Conservation (phyloP, 768 basidiomycete genomes). For the Collybia mongolica region DNA sequence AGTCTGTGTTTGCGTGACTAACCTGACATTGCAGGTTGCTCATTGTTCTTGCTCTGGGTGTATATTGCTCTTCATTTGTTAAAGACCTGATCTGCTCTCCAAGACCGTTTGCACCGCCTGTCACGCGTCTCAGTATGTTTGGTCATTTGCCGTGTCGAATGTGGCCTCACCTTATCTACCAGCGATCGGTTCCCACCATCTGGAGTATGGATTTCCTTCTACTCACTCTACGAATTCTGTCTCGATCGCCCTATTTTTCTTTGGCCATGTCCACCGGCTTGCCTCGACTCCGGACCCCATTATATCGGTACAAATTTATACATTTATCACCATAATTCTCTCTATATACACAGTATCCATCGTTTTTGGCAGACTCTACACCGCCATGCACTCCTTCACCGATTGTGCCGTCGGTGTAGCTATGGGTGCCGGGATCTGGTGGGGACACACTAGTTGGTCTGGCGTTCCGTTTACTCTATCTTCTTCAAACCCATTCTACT, state of each 20-base stretch:
- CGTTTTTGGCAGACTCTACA: conserved; percentile 80
- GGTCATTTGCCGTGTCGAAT: background rate
- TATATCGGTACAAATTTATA: conserved; percentile 48
- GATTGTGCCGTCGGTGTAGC: conserved; percentile 65
- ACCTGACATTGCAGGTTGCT: conserved; percentile 49
- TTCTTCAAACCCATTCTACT: conserved; percentile 27
- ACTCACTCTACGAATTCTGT: conserved; percentile 92
- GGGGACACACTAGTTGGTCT: conserved; percentile 43
- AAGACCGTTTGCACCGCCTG: conserved; percentile 87
- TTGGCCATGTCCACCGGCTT: conserved; percentile 54
- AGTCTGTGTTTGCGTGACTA: background rate
- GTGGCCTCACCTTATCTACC: conserved; percentile 1
- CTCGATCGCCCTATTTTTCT: conserved; percentile 85
- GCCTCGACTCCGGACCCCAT: conserved; percentile 31
- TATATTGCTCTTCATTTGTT: conserved; percentile 82
- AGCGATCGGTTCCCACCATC: conserved; percentile 79
- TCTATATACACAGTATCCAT: conserved; percentile 65
- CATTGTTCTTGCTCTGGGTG: conserved; percentile 71
- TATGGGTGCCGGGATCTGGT: conserved; percentile 75
- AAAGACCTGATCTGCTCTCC: conserved; percentile 93
- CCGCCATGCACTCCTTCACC: conserved; percentile 85
- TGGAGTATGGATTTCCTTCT: conserved; percentile 95
- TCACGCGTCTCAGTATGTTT: conserved; percentile 78
- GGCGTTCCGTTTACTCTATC: conserved; percentile 33
- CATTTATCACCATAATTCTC: conserved; percentile 41